Conservation (phyloP, 805 yeast genomes). For the Osmozyma mogii region DNA sequence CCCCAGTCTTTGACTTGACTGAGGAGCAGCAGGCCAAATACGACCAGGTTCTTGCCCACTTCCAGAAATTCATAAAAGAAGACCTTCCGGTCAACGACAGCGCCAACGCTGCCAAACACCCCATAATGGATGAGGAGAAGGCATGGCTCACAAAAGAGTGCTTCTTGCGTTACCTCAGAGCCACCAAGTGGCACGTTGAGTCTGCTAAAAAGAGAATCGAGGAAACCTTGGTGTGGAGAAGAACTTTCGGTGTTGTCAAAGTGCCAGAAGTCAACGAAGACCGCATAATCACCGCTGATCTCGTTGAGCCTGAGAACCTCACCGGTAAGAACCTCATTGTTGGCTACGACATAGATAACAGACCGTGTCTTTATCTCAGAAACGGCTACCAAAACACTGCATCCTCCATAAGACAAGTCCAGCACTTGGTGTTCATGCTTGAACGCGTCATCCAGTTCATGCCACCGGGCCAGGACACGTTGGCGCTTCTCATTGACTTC, state of each 20-base stretch:
- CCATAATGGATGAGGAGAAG: constrained; percentile 45
- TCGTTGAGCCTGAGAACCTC: constrained; percentile 39
- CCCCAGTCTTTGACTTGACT: constrained; percentile 22
- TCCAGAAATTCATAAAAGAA: constrained; percentile 16
- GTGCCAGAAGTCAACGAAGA: constrained; percentile 21
- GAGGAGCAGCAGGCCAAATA: constrained; percentile 26
- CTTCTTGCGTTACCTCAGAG: constrained; percentile 79
- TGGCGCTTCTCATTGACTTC: constrained; percentile 49
- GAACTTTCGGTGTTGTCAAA: constrained; percentile 70
- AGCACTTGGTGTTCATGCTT: constrained; percentile 49
- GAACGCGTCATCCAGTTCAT: constrained; percentile 44
- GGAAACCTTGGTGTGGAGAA: constrained; percentile 83
- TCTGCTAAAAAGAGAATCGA: constrained; percentile 71
- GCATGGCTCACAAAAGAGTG: constrained; percentile 95
- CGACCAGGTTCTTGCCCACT: constrained; percentile 21
- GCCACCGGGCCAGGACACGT: constrained; percentile 53
- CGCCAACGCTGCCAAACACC: constrained; percentile 7
- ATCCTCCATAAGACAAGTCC: constrained; percentile 45
- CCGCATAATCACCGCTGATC: constrained; percentile 31
- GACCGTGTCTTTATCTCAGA: constrained; percentile 46
- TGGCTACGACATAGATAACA: constrained; percentile 46
- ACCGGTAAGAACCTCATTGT: constrained; percentile 49
- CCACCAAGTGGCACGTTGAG: constrained; percentile 78
- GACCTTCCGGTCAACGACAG: constrained; percentile 16
- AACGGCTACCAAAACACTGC: constrained; percentile 51